Percentiles rank a stretch among this genome's conserved stretches.
Evolutionary conservation across 192 early-diverging fungal genomes (phyloP).

Genomic region (Entophlyctis luteolus): DNA sequence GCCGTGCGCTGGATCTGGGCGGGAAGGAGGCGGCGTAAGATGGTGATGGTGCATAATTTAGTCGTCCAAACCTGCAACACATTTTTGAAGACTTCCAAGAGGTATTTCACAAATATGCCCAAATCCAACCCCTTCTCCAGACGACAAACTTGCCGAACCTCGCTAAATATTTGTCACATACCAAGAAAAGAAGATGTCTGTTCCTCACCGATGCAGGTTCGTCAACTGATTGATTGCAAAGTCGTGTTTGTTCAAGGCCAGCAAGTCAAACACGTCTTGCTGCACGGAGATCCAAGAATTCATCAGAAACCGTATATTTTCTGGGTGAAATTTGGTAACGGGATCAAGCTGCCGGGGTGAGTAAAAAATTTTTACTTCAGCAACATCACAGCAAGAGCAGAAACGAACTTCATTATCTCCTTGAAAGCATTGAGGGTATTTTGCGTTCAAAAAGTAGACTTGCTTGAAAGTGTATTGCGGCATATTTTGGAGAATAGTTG

Average conservation of each 20-base stretch:
- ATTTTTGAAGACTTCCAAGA: background rate
- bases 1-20: too few relatives aligned
- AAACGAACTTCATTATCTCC: too few relatives aligned
- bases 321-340: background rate
- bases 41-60: too few relatives aligned
- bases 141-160: background rate
- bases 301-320: background rate
- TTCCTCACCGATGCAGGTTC: too few relatives aligned
- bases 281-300: background rate
- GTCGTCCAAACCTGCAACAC: too few relatives aligned
- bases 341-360: background rate
- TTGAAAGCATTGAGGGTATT: slow-evolving; percentile 68
- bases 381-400: too few relatives aligned
- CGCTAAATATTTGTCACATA: too few relatives aligned
- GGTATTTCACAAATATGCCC: background rate
- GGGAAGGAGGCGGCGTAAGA: too few relatives aligned
- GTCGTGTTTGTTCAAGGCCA: background rate
- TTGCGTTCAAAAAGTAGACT: slow-evolving; percentile 68
- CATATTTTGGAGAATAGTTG: slow-evolving; percentile 50
- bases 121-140: background rate
- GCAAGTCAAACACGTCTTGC: background rate
- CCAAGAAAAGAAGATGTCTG: too few relatives aligned
- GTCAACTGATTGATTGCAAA: background rate
- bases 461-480: slow-evolving; percentile 75
- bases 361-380: background rate